Conservation (phyloP, 176 grass and related monocot genomes). For the Raddia distichophylla region DNA sequence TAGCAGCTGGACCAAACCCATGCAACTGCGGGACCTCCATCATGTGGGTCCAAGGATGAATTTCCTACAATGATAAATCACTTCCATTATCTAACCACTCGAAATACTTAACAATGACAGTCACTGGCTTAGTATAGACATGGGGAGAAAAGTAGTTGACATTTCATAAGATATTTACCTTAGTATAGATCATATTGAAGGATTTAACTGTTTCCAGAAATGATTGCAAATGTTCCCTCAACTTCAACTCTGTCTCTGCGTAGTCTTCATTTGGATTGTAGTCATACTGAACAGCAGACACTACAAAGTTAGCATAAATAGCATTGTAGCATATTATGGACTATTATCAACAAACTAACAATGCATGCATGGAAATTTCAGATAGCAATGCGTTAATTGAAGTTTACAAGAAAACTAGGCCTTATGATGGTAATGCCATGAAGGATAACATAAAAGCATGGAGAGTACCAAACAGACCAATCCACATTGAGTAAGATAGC, state of each 20-base stretch:
- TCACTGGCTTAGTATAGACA: not conserved
- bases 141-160: not conserved
- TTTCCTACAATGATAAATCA: conserved; percentile 62
- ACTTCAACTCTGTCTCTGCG: conserved; percentile 81
- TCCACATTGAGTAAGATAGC: not conserved
- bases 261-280: conserved; percentile 99
- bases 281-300: conserved; percentile 67
- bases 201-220: conserved; percentile 95
- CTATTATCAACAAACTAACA: conserved; percentile 4
- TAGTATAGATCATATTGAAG: conserved; percentile 96
- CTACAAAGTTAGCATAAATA: conserved; percentile 37
- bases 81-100: conserved; percentile 24
- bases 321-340: not conserved
- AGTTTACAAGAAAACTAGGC: not conserved
- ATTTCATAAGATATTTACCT: conserved; percentile 48
- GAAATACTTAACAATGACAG: conserved; percentile 6
- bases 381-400: not conserved
- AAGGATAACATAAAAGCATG: not conserved
- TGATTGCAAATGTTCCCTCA: conserved; percentile 85
- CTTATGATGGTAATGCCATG: not conserved
- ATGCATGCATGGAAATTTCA: not conserved
- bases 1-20: conserved; percentile 97
- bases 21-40: conserved; percentile 99
- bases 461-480: not conserved
- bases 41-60: conserved; percentile 99